Percentiles rank a stretch among this genome's conserved stretches.
Evolutionary conservation across 2,329 filamentous ascomycete genomes (phyloP).

Genomic region (Blumeriella jaapii): DNA sequence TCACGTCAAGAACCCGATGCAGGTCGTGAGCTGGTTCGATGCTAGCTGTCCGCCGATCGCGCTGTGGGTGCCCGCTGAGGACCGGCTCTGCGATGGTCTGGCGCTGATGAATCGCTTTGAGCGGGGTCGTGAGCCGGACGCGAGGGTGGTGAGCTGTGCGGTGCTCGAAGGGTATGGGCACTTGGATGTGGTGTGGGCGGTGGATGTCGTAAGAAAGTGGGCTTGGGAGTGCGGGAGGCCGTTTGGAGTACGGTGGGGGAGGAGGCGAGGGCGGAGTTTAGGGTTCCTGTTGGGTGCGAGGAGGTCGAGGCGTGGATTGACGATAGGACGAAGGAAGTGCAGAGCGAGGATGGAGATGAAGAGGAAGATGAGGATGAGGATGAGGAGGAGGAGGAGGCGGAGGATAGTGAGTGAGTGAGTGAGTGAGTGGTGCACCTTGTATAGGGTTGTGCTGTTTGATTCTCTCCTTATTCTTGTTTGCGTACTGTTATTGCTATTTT

Average conservation of each 20-base stretch:
- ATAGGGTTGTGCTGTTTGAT: too few species aligned
- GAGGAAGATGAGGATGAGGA: too few species aligned
- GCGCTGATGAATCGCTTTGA: conserved; percentile 5
- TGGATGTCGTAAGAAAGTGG: conserved; percentile 6
- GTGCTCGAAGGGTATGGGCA: conserved; percentile 1
- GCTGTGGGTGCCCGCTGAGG: conserved; percentile 5
- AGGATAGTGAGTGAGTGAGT: too few species aligned
- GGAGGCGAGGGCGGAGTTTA: conserved; percentile 1
- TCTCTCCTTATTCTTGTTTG: too few species aligned
- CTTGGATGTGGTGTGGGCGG: conserved; percentile 5
- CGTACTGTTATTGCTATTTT: too few species aligned
- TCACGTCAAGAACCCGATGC: not conserved
- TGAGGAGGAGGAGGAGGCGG: too few species aligned
- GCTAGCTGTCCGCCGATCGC: conserved; percentile 3
- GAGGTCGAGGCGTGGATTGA: conserved; percentile 2
- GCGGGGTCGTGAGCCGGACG: conserved; percentile 3
- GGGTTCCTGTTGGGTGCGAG: conserved; percentile 1
- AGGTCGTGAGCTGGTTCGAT: not conserved
- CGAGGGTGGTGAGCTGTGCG: not conserved
- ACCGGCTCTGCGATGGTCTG: conserved; percentile 3
- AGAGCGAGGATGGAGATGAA: not conserved
- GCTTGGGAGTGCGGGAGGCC: not conserved
- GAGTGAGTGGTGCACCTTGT: too few species aligned
- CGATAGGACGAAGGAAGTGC: conserved; percentile 1
- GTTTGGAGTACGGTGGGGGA: too few species aligned